Conservation (phyloP, 768 basidiomycete genomes). For the Auriscalpium microsporum region DNA sequence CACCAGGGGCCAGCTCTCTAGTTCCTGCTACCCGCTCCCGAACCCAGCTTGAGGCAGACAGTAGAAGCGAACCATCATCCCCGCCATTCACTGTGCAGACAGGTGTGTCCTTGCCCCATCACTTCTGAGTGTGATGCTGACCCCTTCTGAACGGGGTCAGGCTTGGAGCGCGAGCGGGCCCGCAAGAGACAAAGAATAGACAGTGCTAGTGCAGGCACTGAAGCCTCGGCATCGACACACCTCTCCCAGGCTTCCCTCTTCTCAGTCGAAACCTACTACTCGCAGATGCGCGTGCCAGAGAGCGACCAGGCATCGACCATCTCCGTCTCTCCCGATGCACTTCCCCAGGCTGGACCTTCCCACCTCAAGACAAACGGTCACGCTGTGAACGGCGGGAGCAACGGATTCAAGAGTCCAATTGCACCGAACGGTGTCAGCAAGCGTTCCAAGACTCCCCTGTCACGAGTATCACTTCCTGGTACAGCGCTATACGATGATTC, state of each 20-base stretch:
- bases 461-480: constrained; percentile 62
- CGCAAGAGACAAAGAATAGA: constrained; percentile 66
- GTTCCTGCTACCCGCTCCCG: constrained; percentile 15
- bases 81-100: constrained; percentile 1
- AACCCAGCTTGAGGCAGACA: constrained; percentile 16
- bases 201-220: constrained; percentile 26
- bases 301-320: constrained; percentile 9
- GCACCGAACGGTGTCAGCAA: constrained; percentile 37
- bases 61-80: constrained; percentile 6
- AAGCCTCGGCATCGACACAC: constrained; percentile 27
- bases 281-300: constrained; percentile 14
- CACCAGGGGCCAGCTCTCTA: constrained; percentile 7
- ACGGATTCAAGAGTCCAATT: neutral
- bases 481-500: constrained; percentile 73
- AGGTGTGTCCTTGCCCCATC: constrained; percentile 4
- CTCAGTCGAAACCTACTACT: constrained; percentile 1
- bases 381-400: constrained; percentile 27
- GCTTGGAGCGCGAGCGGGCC: constrained; percentile 25
- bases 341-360: constrained; percentile 8
- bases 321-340: constrained; percentile 7
- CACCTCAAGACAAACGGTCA: constrained; percentile 11
- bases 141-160: neutral
- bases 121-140: neutral
- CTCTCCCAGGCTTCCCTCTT: constrained; percentile 17
- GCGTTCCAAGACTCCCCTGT: constrained; percentile 38